Conservation (phyloP, 225 moss, liverwort and hornwort species). For the Physcomitrellopsis africana region DNA sequence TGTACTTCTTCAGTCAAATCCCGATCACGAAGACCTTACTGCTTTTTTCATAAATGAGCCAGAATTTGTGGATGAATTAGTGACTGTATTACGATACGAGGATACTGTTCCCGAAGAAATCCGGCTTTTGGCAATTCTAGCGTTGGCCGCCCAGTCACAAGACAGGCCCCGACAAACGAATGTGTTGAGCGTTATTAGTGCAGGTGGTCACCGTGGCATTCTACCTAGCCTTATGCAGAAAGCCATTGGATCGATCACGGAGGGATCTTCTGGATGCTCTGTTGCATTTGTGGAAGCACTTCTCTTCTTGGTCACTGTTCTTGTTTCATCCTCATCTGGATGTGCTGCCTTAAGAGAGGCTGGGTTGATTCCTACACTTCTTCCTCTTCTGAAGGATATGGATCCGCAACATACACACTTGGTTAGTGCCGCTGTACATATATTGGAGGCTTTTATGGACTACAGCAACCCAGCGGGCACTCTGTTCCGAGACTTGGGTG, state of each 20-base stretch:
- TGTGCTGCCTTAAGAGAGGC: conserved; percentile 94
- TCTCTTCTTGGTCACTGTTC: conserved; percentile 83
- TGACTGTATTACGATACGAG: conserved; percentile 86
- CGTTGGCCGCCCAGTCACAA: conserved; percentile 91
- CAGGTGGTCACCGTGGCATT: conserved; percentile 96
- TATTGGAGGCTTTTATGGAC: conserved; percentile 99
- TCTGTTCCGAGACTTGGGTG: conserved; percentile 91
- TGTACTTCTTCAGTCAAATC: conserved; percentile 92
- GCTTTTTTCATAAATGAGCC: conserved; percentile 97
- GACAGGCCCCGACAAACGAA: conserved; percentile 93
- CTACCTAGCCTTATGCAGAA: conserved; percentile 96
- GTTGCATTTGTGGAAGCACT: conserved; percentile 87
- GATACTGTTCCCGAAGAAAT: conserved; percentile 87
- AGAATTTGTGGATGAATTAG: conserved; percentile 93
- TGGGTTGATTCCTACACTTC: conserved; percentile 87
- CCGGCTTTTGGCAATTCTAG: conserved; percentile 85
- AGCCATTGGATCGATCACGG: conserved; percentile 74
- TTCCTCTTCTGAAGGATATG: conserved; percentile 91
- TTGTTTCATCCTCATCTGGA: conserved; percentile 95
- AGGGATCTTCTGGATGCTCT: conserved; percentile 68
- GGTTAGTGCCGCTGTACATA: conserved; percentile 94
- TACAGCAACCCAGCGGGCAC: conserved; percentile 98
- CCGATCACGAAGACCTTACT: conserved; percentile 91
- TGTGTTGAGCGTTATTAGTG: conserved; percentile 96
- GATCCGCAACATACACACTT: conserved; percentile 82